phyloP scores from a whole-genome alignment of 2,329 filamentous ascomycete species.

The Monosporascus sp. region DNA sequence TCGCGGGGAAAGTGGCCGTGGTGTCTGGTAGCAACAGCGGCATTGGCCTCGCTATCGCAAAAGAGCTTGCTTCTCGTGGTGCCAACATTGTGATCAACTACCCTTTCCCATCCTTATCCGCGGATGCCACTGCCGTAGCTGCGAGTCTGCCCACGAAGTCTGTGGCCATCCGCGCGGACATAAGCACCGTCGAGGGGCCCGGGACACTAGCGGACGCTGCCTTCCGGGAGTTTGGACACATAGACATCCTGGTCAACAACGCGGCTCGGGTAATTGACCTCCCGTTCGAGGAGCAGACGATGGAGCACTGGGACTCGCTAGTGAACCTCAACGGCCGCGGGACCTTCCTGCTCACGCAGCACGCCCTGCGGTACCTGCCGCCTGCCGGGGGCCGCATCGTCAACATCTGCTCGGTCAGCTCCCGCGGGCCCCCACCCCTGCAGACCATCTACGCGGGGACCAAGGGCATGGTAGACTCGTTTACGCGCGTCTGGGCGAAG shows the following conservation, averaged over 20 bases:
- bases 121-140: conserved; percentile 25
- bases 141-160: conserved; percentile 8
- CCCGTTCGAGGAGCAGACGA: conserved; percentile 31
- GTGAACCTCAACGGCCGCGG: conserved; percentile 37
- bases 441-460: conserved; percentile 45
- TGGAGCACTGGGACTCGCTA: conserved; percentile 33
- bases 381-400: conserved; percentile 32
- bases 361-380: conserved; percentile 32
- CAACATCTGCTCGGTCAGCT: conserved; percentile 36
- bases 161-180: conserved; percentile 38
- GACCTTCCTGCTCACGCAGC: conserved; percentile 37
- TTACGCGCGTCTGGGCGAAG: conserved; percentile 39
- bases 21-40: conserved; percentile 40
- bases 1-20: conserved; percentile 45
- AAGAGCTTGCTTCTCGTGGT: conserved; percentile 39
- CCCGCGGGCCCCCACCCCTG: conserved; percentile 28
- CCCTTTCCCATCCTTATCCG: conserved; percentile 26
- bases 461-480: conserved; percentile 44
- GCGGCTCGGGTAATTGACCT: conserved; percentile 32
- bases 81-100: conserved; percentile 46
- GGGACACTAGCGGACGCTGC: conserved; percentile 30
- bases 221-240: conserved; percentile 26
- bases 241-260: conserved; percentile 36
- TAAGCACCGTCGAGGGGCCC: conserved; percentile 33
- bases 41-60: conserved; percentile 40